These are phyloP conservation scores for Starmerella cellae DNA, from an alignment of 805 yeast genomes.

Conservation along the genomic window DNA sequence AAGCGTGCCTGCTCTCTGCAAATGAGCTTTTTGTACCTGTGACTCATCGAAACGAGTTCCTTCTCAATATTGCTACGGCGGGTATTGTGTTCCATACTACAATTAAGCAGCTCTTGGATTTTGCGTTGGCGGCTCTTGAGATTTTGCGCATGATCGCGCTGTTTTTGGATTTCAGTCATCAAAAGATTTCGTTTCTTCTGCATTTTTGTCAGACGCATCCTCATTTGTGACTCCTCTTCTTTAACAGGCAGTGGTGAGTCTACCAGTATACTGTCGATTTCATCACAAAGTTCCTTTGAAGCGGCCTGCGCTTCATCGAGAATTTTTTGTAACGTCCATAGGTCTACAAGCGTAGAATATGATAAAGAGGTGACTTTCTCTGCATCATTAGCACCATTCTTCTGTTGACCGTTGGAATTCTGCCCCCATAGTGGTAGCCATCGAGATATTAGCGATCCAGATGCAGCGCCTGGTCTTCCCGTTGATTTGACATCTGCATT, in stretches of 20 bases:
- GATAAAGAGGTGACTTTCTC: conserved; percentile 10
- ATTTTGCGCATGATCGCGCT: too few relatives aligned
- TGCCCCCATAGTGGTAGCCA: conserved; percentile 8
- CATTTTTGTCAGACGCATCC: conserved; percentile 5
- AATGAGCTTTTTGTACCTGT: conserved; percentile 2
- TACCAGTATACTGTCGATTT: conserved; percentile 15
- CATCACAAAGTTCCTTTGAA: conserved; percentile 9
- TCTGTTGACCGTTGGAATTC: background rate
- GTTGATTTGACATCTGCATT: too few relatives aligned
- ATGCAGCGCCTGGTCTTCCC: too few relatives aligned
- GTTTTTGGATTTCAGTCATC: background rate
- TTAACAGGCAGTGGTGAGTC: conserved; percentile 4
- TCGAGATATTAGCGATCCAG: conserved; percentile 3
- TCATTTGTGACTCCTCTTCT: conserved; percentile 9
- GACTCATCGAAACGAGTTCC: background rate
- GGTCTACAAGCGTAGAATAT: conserved; percentile 23
- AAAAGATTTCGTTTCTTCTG: background rate
- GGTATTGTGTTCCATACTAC: background rate
- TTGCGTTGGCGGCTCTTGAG: background rate
- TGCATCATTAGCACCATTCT: background rate
- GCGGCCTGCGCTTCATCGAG: conserved; percentile 23
- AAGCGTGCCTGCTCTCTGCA: conserved; percentile 22
- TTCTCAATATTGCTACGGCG: background rate
- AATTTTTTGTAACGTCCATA: conserved; percentile 24
- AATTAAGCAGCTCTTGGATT: background rate